phyloP scores from a whole-genome alignment of 257 asterid genomes.

The Solanum sejunctum region DNA sequence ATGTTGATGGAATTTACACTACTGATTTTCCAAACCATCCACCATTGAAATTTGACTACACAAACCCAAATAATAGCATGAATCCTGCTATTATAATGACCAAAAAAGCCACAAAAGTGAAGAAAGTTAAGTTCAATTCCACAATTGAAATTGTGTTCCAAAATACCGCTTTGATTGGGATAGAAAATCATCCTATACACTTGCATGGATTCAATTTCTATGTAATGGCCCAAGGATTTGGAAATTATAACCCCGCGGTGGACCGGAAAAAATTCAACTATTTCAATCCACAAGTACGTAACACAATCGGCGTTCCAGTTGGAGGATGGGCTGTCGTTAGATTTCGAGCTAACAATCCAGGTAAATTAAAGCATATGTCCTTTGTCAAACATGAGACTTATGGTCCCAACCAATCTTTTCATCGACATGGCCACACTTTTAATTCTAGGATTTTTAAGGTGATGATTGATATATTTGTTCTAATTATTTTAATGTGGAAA shows the following conservation, averaged over 20 bases:
- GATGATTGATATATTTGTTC: neutral
- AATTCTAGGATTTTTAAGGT: neutral
- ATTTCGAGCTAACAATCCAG: constrained; percentile 46
- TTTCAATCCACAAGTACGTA: constrained; percentile 34
- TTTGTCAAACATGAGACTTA: no score
- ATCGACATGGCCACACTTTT: neutral
- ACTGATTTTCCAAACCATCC: constrained; percentile 29
- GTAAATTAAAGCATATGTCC: neutral
- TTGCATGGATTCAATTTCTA: constrained; percentile 38
- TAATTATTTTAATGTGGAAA: neutral
- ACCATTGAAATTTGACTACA: constrained; percentile 22
- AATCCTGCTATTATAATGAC: constrained; percentile 14
- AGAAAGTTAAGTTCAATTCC: constrained; percentile 28
- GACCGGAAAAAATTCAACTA: constrained; percentile 27
- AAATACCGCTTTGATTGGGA: constrained; percentile 39
- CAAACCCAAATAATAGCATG: constrained; percentile 8
- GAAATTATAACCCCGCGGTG: constrained; percentile 26
- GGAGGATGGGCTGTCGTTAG: constrained; percentile 46
- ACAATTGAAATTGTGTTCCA: constrained; percentile 42
- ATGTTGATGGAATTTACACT: constrained; percentile 10
- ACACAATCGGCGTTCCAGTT: constrained; percentile 38
- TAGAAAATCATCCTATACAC: constrained; percentile 53
- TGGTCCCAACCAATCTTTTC: neutral
- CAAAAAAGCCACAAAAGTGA: constrained; percentile 28
- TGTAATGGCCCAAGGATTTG: constrained; percentile 49